Conservation (phyloP, 2,329 filamentous ascomycete genomes). For the Thyridium curvatum region DNA sequence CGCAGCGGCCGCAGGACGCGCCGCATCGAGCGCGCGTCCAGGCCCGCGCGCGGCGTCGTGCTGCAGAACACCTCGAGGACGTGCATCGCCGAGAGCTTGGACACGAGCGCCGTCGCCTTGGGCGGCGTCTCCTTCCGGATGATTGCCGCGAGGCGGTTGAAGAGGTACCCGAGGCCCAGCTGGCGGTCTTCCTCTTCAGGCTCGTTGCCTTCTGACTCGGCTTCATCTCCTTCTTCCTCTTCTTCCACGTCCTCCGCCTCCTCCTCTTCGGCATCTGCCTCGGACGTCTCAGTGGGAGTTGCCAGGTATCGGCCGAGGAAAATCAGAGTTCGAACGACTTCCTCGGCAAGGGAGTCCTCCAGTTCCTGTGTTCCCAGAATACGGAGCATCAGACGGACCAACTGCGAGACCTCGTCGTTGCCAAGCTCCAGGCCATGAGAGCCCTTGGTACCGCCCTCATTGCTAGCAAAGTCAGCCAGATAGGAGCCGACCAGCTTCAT, state of each 20-base stretch:
- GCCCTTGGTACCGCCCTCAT: constrained; percentile 48
- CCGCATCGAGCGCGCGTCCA: constrained; percentile 59
- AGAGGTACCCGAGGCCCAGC: constrained; percentile 52
- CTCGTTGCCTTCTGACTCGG: constrained; percentile 38
- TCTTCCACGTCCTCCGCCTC: constrained; percentile 28
- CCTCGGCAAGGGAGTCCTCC: constrained; percentile 68
- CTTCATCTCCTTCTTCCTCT: constrained; percentile 31
- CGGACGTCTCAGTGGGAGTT: constrained; percentile 42
- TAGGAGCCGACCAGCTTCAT: constrained; percentile 70
- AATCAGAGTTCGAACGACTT: constrained; percentile 73
- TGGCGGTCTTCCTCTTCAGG: constrained; percentile 35
- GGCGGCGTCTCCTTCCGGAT: constrained; percentile 69
- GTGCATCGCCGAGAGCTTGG: constrained; percentile 70
- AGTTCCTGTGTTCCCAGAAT: constrained; percentile 57
- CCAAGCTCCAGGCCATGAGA: constrained; percentile 65
- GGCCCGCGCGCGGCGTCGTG: constrained; percentile 49
- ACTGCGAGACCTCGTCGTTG: constrained; percentile 55
- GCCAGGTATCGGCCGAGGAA: constrained; percentile 66
- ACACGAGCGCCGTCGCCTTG: constrained; percentile 56
- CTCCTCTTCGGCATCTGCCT: constrained; percentile 34
- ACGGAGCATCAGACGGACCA: constrained; percentile 41
- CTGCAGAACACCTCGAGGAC: constrained; percentile 65
- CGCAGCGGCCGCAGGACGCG: constrained; percentile 58
- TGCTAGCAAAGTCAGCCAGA: constrained; percentile 70
- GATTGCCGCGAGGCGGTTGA: constrained; percentile 71